Conservation (phyloP, 257 asterid genomes). For the Apocynum venetum region DNA sequence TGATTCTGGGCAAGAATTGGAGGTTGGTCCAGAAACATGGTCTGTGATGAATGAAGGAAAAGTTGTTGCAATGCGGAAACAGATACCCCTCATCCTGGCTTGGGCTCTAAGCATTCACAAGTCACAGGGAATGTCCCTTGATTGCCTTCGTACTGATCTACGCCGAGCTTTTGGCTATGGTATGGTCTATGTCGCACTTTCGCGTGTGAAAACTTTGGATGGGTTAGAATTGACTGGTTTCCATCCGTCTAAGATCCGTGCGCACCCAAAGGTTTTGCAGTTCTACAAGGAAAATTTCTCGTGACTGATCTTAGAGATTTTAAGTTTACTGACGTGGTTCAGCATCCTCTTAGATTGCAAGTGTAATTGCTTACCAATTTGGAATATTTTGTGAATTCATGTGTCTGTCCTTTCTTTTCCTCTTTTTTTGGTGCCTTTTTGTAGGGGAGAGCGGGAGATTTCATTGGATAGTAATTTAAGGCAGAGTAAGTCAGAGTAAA, state of each 20-base stretch:
- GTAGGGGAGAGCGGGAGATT: no score
- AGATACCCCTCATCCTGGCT: conserved; percentile 70
- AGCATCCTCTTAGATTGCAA: neutral
- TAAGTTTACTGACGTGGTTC: neutral
- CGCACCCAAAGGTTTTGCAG: conserved; percentile 68
- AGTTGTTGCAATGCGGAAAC: conserved; percentile 53
- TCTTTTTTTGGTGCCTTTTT: no score
- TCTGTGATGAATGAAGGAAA: conserved; percentile 49
- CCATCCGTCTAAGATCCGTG: conserved; percentile 41
- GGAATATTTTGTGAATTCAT: no score
- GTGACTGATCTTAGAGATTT: neutral
- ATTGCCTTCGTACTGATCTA: conserved; percentile 56
- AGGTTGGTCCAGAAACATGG: conserved; percentile 58
- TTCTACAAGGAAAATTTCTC: conserved; percentile 34
- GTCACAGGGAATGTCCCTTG: conserved; percentile 80
- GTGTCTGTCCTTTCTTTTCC: no score
- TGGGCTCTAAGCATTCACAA: conserved; percentile 90
- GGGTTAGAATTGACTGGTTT: conserved; percentile 67
- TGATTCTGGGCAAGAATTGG: conserved; percentile 50
- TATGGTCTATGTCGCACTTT: conserved; percentile 86
- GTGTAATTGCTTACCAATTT: neutral
- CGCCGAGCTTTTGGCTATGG: conserved; percentile 59
- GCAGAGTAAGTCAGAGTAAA: no score
- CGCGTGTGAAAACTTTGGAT: conserved; percentile 55
- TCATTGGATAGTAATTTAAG: no score